Percentiles rank a stretch among this genome's conserved stretches.
Conservation (phyloP, 176 grass and related monocot species). For the Triticum dicoccoides region DNA sequence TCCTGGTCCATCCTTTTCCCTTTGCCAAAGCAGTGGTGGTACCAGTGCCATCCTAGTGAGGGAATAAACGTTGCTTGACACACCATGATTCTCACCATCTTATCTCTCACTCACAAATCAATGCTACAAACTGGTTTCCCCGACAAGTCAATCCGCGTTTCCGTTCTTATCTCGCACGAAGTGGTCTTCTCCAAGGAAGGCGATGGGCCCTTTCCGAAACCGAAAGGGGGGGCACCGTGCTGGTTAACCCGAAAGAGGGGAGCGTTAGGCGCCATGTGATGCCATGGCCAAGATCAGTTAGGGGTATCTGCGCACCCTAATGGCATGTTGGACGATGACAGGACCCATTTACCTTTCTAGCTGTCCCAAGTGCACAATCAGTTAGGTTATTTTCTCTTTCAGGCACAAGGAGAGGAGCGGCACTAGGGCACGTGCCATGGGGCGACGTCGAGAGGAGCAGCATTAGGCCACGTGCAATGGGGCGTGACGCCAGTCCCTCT, state of each 20-base stretch:
- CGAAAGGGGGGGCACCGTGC: not conserved
- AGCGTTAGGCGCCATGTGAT: not conserved
- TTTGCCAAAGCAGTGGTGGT: not conserved
- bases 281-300: not conserved
- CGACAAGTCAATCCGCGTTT: not conserved
- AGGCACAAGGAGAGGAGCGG: too few relatives aligned
- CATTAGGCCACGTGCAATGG: too few relatives aligned
- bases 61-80: slow-evolving; percentile 15
- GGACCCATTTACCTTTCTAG: too few relatives aligned
- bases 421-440: too few relatives aligned
- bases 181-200: slow-evolving; percentile 13
- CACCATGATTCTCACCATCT: not conserved
- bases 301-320: not conserved
- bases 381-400: too few relatives aligned
- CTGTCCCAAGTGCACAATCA: too few relatives aligned
- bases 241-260: not conserved
- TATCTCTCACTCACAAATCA: not conserved
- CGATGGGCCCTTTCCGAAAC: not conserved
- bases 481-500: too few relatives aligned
- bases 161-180: too few relatives aligned
- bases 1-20: not conserved
- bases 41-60: not conserved
- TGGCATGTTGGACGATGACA: too few relatives aligned
- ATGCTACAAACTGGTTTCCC: not conserved
- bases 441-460: too few relatives aligned